Conservation (phyloP, 1,284 basidiomycete species). For the Phaffia rhodozyma region DNA sequence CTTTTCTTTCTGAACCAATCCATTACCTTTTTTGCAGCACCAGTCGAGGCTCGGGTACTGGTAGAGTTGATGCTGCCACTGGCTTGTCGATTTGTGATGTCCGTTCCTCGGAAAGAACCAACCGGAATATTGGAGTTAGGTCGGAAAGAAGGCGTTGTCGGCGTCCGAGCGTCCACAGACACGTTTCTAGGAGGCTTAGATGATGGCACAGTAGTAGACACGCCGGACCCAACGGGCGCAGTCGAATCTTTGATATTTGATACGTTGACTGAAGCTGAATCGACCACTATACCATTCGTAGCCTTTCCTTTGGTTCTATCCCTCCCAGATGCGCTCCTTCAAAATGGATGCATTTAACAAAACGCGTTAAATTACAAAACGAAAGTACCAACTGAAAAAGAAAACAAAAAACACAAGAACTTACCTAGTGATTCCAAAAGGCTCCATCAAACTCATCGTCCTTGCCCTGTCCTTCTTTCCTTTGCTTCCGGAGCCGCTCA, state of each 20-base stretch:
- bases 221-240: too few relatives aligned
- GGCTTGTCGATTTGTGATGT: too few relatives aligned
- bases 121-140: too few relatives aligned
- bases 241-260: too few relatives aligned
- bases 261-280: not conserved
- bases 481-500: too few relatives aligned
- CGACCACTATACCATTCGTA: slow-evolving; percentile 9
- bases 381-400: not conserved
- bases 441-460: slow-evolving; percentile 70
- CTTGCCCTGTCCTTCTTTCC: slow-evolving; percentile 51
- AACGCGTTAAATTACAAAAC: not conserved
- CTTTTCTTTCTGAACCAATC: slow-evolving; percentile 50
- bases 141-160: too few relatives aligned
- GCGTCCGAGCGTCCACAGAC: too few relatives aligned
- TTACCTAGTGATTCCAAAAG: slow-evolving; percentile 43
- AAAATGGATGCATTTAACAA: not conserved
- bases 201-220: too few relatives aligned
- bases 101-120: too few relatives aligned
- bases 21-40: slow-evolving; percentile 49
- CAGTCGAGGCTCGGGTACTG: slow-evolving; percentile 32
- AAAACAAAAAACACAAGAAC: slow-evolving; percentile 28
- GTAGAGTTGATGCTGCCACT: too few relatives aligned
- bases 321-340: too few relatives aligned
- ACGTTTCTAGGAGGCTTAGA: too few relatives aligned
- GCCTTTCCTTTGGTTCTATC: not conserved